A percentile compares a stretch with the other conserved stretches of the same genome.
Conservation (phyloP, 2,329 filamentous ascomycete genomes). For the Endothia cerciana region DNA sequence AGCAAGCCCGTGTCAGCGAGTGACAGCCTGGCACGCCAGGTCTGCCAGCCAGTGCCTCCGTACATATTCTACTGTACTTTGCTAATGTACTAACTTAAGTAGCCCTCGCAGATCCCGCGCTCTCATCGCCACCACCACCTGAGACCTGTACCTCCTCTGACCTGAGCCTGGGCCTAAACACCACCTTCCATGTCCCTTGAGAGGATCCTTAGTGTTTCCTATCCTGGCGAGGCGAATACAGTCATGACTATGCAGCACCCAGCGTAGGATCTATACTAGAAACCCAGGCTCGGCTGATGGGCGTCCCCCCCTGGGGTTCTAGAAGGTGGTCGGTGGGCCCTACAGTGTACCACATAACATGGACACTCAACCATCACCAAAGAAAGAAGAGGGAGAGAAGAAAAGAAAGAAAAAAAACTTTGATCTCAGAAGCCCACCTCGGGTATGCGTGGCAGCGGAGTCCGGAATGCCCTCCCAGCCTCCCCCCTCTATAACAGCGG, state of each 20-base stretch:
- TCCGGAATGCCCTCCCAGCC: conserved; percentile 5
- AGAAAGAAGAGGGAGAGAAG: neutral
- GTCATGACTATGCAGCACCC: neutral
- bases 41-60: too few relatives aligned
- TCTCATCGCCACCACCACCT: neutral
- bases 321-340: neutral
- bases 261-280: neutral
- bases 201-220: neutral
- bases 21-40: too few relatives aligned
- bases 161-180: too few relatives aligned
- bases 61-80: too few relatives aligned
- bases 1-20: too few relatives aligned
- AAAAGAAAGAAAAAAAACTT: neutral
- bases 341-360: too few relatives aligned
- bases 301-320: neutral
- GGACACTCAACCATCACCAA: neutral
- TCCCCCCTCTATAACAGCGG: neutral
- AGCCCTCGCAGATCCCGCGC: neutral
- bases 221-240: neutral
- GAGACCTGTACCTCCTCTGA: neutral
- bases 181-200: neutral
- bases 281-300: neutral
- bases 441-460: conserved; percentile 2
- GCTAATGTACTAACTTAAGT: too few relatives aligned
- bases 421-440: neutral